Base-by-base conservation (phyloP, 2,329 filamentous ascomycete genomes). In the Fusarium napiforme region DNA sequence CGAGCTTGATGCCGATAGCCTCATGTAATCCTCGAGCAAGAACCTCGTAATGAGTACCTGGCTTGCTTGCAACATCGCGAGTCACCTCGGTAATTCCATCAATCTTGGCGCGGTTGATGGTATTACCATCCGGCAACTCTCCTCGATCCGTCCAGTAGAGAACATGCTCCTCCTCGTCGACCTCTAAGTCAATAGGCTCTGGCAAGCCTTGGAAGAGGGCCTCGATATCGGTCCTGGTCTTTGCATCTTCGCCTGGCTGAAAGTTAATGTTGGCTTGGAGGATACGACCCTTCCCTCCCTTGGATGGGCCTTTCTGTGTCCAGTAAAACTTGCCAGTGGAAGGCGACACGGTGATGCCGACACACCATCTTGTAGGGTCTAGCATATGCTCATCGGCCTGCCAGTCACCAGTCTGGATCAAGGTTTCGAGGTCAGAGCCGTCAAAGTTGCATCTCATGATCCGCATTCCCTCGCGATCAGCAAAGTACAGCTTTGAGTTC, bases 101-200 rank as follows among this genome's bases (percentile, higher is more conserved):
- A 2, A 67, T 7, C 15, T 18, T 67, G 11, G 39, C 23, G 0
- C 64, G 47, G 28, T 50, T 67, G 2, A 67, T 67, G 0, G 37
- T 59, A 19, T 67, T 67, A 0, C 64, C 64, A 7, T 34, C 1
- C 0, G 64, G 64, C 0, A 67, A 1, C 3, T 67, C 64, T 7
- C 64, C 64, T 0, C 64, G n/a, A 1, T 66, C 64, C 0, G 64
- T 67, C 64, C 64, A 67, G 28, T 67, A 67, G 1, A 67, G 45
- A 0, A 40, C 14, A 0, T 52, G 26, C 2, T 34, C 16, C 2
- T 14, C 4, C 9, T 67, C 45, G 0, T 60, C 50, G 1, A 67
- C 2, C 7, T 59, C 61, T 1, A 67, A 5, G 3, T 67, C 64
- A 6, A 67, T 67, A 9, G 64, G 61, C 0, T 67, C 64, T 0